Evolutionary conservation across 352 stramenopile genomes (phyloP).

Genomic region (Globisporangium recalcitrans): DNA sequence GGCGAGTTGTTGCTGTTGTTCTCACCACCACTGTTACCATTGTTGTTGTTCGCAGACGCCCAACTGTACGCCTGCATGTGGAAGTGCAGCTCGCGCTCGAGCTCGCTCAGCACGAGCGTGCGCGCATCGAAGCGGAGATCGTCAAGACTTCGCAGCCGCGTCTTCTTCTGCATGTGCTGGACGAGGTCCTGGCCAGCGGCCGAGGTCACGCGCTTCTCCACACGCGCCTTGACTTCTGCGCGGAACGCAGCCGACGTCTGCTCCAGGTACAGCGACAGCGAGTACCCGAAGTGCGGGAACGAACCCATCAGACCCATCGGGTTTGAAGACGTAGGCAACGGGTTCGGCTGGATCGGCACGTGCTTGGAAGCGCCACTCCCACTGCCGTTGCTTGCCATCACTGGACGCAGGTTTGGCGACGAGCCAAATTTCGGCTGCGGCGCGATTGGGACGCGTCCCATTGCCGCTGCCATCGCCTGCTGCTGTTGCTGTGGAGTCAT

Average conservation of each 20-base stretch:
- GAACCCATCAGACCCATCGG: constrained; percentile 53
- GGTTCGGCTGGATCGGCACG: constrained; percentile 74
- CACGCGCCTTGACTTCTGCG: constrained; percentile 55
- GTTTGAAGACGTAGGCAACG: constrained; percentile 66
- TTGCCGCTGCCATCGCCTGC: not conserved
- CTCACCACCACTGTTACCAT: not conserved
- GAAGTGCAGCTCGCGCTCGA: constrained; percentile 67
- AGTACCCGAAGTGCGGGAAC: constrained; percentile 59
- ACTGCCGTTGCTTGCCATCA: not conserved
- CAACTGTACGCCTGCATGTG: constrained; percentile 71
- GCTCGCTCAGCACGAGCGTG: constrained; percentile 56
- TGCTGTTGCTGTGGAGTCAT: not conserved
- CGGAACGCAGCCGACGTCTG: constrained; percentile 65
- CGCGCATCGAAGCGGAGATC: constrained; percentile 59
- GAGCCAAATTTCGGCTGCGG: constrained; percentile 19
- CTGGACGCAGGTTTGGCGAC: constrained; percentile 12
- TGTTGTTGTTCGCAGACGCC: constrained; percentile 32
- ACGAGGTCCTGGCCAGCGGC: constrained; percentile 67
- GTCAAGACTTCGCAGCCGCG: constrained; percentile 60
- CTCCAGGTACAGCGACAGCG: constrained; percentile 67
- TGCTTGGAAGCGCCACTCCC: constrained; percentile 30
- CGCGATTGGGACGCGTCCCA: constrained; percentile 5
- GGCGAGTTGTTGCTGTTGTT: constrained; percentile 3
- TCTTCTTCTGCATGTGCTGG: constrained; percentile 85
- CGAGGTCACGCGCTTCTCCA: constrained; percentile 75